A percentile compares a stretch with the other conserved stretches of the same genome.
Evolutionary conservation across 179 eudicot species (phyloP).

Genomic region (Actinidia arguta): DNA sequence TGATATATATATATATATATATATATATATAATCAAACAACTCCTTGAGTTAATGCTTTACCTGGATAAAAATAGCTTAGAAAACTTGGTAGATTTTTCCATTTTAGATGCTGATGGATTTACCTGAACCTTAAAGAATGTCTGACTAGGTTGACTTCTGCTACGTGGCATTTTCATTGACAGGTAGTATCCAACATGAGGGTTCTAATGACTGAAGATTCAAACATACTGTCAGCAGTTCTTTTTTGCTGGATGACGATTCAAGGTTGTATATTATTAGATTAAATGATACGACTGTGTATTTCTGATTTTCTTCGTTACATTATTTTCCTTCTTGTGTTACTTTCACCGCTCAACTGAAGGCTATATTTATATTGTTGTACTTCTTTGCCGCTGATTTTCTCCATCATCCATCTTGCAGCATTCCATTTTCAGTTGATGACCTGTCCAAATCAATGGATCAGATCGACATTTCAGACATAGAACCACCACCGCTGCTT

Average conservation of each 20-base stretch:
- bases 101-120: conserved; percentile 4
- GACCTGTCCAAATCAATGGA: conserved; percentile 83
- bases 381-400: background rate
- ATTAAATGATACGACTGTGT: background rate
- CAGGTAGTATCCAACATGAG: conserved; percentile 91
- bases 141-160: background rate
- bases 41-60: background rate
- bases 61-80: background rate
- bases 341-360: background rate
- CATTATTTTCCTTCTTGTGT: background rate
- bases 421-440: conserved; percentile 84
- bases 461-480: conserved; percentile 63
- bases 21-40: background rate
- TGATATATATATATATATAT: background rate
- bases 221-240: conserved; percentile 85
- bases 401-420: conserved; percentile 30
- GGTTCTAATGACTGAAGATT: conserved; percentile 88
- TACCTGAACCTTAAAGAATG: background rate
- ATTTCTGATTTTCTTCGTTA: background rate
- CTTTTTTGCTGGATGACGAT: conserved; percentile 90
- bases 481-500: conserved; percentile 84
- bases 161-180: background rate
- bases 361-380: background rate
- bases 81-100: background rate
- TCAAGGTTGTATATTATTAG: conserved; percentile 61